phyloP scores from a whole-genome alignment of 1,284 basidiomycete genomes.

The Athelia psychrophila region DNA sequence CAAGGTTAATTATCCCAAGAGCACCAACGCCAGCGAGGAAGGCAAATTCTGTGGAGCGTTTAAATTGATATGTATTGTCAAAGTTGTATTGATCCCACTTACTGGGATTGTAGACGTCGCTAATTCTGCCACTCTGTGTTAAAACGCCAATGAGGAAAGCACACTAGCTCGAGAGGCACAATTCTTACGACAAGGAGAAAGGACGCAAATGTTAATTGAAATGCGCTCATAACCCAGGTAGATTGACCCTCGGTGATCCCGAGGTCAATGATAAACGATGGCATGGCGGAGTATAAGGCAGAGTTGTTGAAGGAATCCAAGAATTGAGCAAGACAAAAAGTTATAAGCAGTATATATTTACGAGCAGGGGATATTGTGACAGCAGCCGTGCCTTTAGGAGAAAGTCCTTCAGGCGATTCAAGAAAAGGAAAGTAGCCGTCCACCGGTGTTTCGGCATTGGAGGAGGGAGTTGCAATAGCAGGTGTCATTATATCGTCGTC shows the following conservation, averaged over 20 bases:
- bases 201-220: conserved; percentile 34
- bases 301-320: conserved; percentile 33
- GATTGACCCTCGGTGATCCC: conserved; percentile 20
- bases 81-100: conserved; percentile 5
- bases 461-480: too few species aligned
- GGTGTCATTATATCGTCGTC: too few species aligned
- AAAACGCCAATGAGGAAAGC: neutral
- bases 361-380: conserved; percentile 3
- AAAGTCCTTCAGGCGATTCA: too few species aligned
- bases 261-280: conserved; percentile 20
- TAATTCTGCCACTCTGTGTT: conserved; percentile 29
- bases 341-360: conserved; percentile 19
- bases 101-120: conserved; percentile 34
- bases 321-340: conserved; percentile 33
- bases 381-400: too few species aligned
- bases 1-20: conserved; percentile 26
- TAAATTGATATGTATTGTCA: neutral
- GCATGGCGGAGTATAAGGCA: conserved; percentile 29
- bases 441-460: too few species aligned
- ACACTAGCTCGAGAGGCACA: neutral
- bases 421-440: too few species aligned
- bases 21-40: conserved; percentile 24
- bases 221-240: conserved; percentile 34
- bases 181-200: conserved; percentile 26
- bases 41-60: conserved; percentile 14